Conservation (phyloP, 129 eudicot genomes). For the Pittosporum tobira region DNA sequence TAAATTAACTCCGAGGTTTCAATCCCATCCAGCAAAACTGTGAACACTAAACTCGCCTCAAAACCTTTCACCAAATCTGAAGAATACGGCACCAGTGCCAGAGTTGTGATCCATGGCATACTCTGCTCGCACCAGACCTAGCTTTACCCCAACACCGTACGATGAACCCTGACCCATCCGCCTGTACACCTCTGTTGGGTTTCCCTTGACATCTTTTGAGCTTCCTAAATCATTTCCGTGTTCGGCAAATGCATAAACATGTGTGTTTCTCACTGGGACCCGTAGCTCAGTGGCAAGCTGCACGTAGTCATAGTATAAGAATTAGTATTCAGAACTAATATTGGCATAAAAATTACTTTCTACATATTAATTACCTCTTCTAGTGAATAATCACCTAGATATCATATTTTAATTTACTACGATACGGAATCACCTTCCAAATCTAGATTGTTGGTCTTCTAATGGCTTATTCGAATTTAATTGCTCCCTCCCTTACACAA, state of each 20-base stretch:
- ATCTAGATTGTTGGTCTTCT: too few relatives aligned
- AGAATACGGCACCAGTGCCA: slow-evolving; percentile 71
- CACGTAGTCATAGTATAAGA: neutral
- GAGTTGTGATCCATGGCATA: slow-evolving; percentile 89
- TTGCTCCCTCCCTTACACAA: too few relatives aligned
- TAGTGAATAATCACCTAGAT: neutral
- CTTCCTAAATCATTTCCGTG: slow-evolving; percentile 92
- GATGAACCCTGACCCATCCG: slow-evolving; percentile 89
- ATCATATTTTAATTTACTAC: neutral
- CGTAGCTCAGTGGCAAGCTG: slow-evolving; percentile 86
- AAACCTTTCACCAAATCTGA: slow-evolving; percentile 83
- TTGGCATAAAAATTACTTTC: neutral
- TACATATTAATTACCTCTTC: neutral
- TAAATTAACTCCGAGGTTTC: too few relatives aligned
- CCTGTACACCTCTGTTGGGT: slow-evolving; percentile 82
- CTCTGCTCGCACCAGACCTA: slow-evolving; percentile 82
- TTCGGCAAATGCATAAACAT: slow-evolving; percentile 68
- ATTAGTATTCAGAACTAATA: neutral
- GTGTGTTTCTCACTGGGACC: slow-evolving; percentile 67
- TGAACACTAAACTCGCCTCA: too few relatives aligned
- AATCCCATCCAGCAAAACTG: too few relatives aligned
- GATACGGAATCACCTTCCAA: neutral
- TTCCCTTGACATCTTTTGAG: slow-evolving; percentile 85
- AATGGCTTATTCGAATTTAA: too few relatives aligned
- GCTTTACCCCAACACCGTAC: slow-evolving; percentile 76